Evolutionary conservation across 208 protist species (phyloP).

Genomic region (Acanthamoeba polyphaga): DNA sequence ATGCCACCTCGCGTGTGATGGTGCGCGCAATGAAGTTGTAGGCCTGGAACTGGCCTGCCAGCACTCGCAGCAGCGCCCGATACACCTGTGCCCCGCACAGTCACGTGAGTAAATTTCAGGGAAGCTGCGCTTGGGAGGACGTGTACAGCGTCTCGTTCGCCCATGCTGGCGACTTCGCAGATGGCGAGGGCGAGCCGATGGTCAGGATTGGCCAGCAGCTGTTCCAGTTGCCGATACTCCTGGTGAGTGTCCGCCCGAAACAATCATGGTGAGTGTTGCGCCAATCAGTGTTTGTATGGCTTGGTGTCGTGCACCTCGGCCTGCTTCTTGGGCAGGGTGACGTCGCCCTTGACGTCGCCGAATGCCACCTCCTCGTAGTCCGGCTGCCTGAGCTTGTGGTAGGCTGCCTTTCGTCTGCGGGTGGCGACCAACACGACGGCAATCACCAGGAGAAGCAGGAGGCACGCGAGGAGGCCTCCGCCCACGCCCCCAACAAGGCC

Average conservation of each 20-base stretch:
- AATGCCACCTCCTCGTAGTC: slow-evolving; percentile 27
- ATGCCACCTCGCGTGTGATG: neutral
- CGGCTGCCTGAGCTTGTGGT: neutral
- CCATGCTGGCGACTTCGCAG: neutral
- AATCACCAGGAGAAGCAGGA: neutral
- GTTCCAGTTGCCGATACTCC: slow-evolving; percentile 5
- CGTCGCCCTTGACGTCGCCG: neutral
- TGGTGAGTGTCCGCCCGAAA: neutral
- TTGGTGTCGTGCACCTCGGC: neutral
- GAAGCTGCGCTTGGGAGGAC: too few species aligned
- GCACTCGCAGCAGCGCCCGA: neutral
- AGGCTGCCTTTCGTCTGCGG: neutral
- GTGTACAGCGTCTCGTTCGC: neutral
- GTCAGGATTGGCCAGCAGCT: neutral
- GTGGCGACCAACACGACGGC: neutral
- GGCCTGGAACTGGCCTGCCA: neutral
- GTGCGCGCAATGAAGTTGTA: neutral
- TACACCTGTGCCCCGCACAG: too few species aligned
- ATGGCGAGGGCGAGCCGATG: neutral
- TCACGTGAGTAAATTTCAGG: too few species aligned
- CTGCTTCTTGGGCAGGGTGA: slow-evolving; percentile 9
- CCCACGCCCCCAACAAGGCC: neutral
- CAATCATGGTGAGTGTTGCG: neutral
- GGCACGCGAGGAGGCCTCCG: neutral
- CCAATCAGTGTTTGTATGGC: neutral